Percentiles rank a stretch among this genome's conserved stretches.
Evolutionary conservation across 2,329 filamentous ascomycete species (phyloP).

Genomic region (Harringtonia lauricola): DNA sequence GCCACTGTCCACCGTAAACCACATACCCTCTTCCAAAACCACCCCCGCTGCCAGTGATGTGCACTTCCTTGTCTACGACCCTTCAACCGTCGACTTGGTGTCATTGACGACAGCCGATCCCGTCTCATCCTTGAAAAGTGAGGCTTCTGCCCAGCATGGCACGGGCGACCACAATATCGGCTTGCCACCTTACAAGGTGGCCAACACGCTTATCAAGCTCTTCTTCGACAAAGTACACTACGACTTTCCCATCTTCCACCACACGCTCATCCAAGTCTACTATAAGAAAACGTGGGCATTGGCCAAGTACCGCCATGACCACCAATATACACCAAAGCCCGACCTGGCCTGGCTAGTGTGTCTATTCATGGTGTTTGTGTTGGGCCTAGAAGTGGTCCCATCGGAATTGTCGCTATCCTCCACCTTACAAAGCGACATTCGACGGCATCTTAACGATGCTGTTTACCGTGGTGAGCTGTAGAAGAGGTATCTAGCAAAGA

Average conservation of each 20-base stretch:
- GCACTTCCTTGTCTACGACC: too few relatives aligned
- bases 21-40: too few relatives aligned
- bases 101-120: too few relatives aligned
- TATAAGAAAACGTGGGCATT: conserved; percentile 2
- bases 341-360: conserved; percentile 2
- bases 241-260: conserved; percentile 4
- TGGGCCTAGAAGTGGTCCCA: not conserved
- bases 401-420: not conserved
- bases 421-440: not conserved
- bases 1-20: too few relatives aligned
- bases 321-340: too few relatives aligned
- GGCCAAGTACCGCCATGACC: too few relatives aligned
- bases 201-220: not conserved
- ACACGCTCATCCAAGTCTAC: conserved; percentile 1
- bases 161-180: too few relatives aligned
- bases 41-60: too few relatives aligned
- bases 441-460: too few relatives aligned
- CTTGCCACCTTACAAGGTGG: not conserved
- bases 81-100: too few relatives aligned
- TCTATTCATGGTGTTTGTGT: conserved; percentile 3
- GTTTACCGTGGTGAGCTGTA: not conserved
- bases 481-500: conserved; percentile 1
- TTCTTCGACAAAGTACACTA: conserved; percentile 4
- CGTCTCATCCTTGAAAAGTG: too few relatives aligned
- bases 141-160: too few relatives aligned